A percentile compares a stretch with the other conserved stretches of the same genome.
Evolutionary conservation across 345 rosid genomes (phyloP).

Genomic region (Alliaria petiolata): DNA sequence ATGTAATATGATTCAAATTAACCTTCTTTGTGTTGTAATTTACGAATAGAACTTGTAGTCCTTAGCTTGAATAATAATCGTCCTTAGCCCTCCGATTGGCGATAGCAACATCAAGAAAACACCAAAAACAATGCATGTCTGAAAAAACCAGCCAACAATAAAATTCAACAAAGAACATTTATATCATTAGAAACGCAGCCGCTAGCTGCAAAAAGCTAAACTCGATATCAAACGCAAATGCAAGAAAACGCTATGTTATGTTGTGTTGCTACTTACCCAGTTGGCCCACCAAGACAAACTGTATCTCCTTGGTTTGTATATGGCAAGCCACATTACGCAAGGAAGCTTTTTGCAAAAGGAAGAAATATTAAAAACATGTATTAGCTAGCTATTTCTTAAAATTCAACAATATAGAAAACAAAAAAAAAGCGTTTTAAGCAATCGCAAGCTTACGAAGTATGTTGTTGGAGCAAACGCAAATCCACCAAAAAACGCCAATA

Average conservation of each 20-base stretch:
- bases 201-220: neutral
- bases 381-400: neutral
- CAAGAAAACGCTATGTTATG: neutral
- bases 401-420: neutral
- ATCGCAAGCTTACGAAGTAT: constrained; percentile 50
- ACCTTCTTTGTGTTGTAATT: neutral
- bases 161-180: neutral
- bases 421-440: neutral
- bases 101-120: constrained; percentile 54
- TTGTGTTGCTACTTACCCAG: constrained; percentile 45
- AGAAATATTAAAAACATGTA: neutral
- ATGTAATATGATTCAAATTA: neutral
- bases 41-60: constrained; percentile 58
- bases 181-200: constrained; percentile 5
- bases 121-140: constrained; percentile 67
- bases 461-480: constrained; percentile 85
- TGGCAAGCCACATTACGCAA: constrained; percentile 68
- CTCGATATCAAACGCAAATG: neutral
- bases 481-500: constrained; percentile 69
- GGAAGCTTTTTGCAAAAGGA: constrained; percentile 53
- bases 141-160: constrained; percentile 20
- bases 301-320: constrained; percentile 63
- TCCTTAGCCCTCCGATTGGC: constrained; percentile 78
- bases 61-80: constrained; percentile 53
- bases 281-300: constrained; percentile 65